These are phyloP conservation scores for Phytopythium delawarense DNA, from an alignment of 352 stramenopile genomes.

Conservation along the genomic window DNA sequence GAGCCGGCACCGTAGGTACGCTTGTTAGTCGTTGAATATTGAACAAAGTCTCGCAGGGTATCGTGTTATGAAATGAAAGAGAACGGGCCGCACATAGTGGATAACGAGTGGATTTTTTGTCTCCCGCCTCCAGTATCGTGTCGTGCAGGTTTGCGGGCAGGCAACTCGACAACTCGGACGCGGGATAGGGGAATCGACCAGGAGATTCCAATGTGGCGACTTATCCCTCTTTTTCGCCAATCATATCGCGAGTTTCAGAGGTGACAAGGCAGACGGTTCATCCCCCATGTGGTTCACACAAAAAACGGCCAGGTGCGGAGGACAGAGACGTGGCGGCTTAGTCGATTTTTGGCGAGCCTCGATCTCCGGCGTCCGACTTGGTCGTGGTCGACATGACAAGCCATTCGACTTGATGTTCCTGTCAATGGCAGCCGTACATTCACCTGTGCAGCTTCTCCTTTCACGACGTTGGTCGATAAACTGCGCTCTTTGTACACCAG, in stretches of 20 bases:
- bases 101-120: background rate
- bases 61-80: background rate
- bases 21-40: background rate
- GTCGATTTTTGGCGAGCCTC: slow-evolving; percentile 1
- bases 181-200: background rate
- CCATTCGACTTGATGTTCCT: too few relatives aligned
- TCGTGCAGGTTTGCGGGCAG: background rate
- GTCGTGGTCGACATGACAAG: too few relatives aligned
- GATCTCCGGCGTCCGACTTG: background rate
- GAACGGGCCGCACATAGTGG: background rate
- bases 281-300: background rate
- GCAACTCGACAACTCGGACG: background rate
- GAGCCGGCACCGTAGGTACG: background rate
- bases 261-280: background rate
- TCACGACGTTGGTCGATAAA: too few relatives aligned
- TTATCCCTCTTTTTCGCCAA: background rate
- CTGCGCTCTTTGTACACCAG: background rate
- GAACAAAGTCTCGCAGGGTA: background rate
- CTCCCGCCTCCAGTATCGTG: background rate
- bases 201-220: background rate
- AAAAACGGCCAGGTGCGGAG: background rate
- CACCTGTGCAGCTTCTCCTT: too few relatives aligned
- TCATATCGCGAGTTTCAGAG: background rate
- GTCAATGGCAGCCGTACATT: too few relatives aligned
- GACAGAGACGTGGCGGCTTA: background rate